phyloP scores from a whole-genome alignment of 345 rosid genomes.

The Populus pruinosa region DNA sequence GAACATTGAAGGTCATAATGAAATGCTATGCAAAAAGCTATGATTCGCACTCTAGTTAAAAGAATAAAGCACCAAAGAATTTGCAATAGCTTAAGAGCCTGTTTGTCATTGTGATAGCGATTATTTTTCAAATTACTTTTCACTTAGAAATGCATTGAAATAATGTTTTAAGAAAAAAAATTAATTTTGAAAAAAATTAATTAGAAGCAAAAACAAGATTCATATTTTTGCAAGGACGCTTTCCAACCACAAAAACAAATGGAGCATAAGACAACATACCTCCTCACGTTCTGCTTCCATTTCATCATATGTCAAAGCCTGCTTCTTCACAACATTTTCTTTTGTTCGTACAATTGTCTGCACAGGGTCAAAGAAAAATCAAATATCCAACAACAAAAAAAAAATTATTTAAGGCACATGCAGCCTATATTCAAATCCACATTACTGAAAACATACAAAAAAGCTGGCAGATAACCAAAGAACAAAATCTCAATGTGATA shows the following conservation, averaged over 20 bases:
- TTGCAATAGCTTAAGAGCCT: neutral
- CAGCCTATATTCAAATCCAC: slow-evolving; percentile 1
- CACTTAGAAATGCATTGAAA: no score
- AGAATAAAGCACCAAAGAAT: neutral
- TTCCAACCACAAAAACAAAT: no score
- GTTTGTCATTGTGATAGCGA: no score
- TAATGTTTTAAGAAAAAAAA: no score
- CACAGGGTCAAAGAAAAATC: slow-evolving; percentile 11
- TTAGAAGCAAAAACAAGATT: no score
- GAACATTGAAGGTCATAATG: neutral
- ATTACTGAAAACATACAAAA: neutral
- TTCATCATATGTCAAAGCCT: slow-evolving; percentile 90
- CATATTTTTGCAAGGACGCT: no score
- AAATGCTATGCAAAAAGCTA: neutral
- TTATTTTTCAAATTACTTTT: no score
- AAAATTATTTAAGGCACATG: neutral
- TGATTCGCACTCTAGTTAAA: neutral
- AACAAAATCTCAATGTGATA: neutral
- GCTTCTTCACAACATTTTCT: slow-evolving; percentile 88
- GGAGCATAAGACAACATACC: slow-evolving; percentile 27
- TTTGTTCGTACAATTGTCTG: slow-evolving; percentile 73
- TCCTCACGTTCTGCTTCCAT: slow-evolving; percentile 97
- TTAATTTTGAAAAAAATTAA: no score
- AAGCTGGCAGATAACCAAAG: neutral
- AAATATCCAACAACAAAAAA: neutral